These are phyloP conservation scores for Botryotinia globosa DNA, from an alignment of 2,329 filamentous ascomycete species.

Conservation along the genomic window DNA sequence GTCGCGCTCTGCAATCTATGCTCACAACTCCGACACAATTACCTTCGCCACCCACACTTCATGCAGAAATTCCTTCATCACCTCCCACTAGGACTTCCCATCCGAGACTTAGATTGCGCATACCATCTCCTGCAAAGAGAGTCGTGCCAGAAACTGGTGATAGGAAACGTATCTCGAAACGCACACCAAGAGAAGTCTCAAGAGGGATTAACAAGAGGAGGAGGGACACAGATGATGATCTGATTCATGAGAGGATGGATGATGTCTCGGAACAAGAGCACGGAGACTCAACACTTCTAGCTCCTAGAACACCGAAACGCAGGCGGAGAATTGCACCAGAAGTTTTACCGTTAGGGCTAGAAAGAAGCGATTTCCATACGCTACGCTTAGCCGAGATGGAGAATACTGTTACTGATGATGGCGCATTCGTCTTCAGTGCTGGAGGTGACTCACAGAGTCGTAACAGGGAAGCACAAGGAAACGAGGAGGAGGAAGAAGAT, in stretches of 20 bases:
- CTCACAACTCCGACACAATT: conserved; percentile 47
- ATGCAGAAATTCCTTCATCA: conserved; percentile 30
- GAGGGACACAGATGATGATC: conserved; percentile 47
- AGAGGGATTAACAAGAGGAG: conserved; percentile 54
- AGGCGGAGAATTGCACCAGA: conserved; percentile 56
- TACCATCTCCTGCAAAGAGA: conserved; percentile 39
- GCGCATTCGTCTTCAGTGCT: conserved; percentile 3
- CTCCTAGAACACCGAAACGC: conserved; percentile 55
- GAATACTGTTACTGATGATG: neutral
- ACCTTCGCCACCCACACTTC: conserved; percentile 53
- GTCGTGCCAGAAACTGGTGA: conserved; percentile 23
- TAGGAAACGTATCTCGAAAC: conserved; percentile 51
- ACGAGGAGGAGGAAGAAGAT: conserved; percentile 3
- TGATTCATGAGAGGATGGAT: conserved; percentile 44
- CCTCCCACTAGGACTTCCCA: conserved; percentile 15
- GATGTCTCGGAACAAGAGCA: conserved; percentile 34
- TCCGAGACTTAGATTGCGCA: conserved; percentile 54
- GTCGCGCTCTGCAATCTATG: conserved; percentile 60
- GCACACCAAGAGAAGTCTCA: conserved; percentile 43
- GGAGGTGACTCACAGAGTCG: neutral
- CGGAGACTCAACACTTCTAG: conserved; percentile 29
- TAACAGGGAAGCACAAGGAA: conserved; percentile 30
- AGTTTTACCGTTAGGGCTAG: conserved; percentile 58
- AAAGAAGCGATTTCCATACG: conserved; percentile 56
- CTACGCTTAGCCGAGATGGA: conserved; percentile 41